Evolutionary conservation across 352 stramenopile species (phyloP), one percentile per base, ranked within the genome.

Genomic region (Pelagophyceae sp.): DNA sequence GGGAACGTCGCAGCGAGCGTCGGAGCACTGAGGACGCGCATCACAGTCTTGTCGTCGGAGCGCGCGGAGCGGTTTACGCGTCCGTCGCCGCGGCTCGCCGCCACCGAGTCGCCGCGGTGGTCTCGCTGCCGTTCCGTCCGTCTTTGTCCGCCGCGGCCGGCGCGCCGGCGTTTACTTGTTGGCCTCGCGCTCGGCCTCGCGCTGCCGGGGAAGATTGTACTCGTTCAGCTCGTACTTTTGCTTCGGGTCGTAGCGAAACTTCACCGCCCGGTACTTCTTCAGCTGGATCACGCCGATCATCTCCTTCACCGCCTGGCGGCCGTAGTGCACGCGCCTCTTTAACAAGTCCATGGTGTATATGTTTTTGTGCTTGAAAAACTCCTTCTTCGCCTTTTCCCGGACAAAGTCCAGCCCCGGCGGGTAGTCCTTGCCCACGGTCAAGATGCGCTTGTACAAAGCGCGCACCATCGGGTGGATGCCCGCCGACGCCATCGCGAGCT

Each of bases 241-340:
- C 23, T 79, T 65, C 17, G 23, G 58, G 29, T 3, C 86, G 80
- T 98, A 98, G 72, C 93, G 84, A 75, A 83, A 86, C 76, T 96
- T 96, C 81, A 98, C 89, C 65, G 92, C 90, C 72, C 95, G 87
- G 82, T 98, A 98, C 81, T 98, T 98, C 80, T 98, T 98, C 37
- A 98, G 85, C 86, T 97, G 90, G 81, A 98, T 97, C 25, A 98
- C 90, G n/a, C 89, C 94, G 69, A 96, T 88, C 87, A 98, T 94
- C 83, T 98, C 95, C 63, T 92, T 83, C 58, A 98, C 90, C 87
- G 95, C 95, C 84, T 92, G 97, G 79, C 94, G 82, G 23, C 95
- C 95, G 63, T 87, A 89, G 64, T 89, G 90, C 50, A 98, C 90
- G n/a, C 93, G 92, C 70, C 94, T 94, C 79, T 93, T 93, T 71